Percentiles rank a stretch among this genome's conserved stretches.
These are phyloP conservation scores for Tylopilus felleus DNA, from an alignment of 768 basidiomycete species.

Conservation along the genomic window DNA sequence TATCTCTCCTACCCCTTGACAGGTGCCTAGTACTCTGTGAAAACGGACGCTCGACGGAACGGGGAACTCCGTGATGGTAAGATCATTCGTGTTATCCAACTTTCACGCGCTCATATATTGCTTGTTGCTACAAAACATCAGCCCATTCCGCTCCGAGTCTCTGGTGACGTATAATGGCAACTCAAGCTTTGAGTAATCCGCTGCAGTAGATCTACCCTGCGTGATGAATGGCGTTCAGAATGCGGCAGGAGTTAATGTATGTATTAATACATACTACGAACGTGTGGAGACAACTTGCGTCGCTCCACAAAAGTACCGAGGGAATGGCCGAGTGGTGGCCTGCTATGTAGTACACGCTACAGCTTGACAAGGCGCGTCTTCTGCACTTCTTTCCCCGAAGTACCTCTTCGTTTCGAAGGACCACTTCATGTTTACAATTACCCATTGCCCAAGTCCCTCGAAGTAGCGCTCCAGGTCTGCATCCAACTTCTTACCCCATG, in stretches of 20 bases:
- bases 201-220: constrained; percentile 8
- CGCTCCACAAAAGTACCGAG: background rate
- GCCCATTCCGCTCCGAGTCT: background rate
- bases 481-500: constrained; percentile 48
- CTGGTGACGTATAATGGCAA: background rate
- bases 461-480: constrained; percentile 50
- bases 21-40: constrained; percentile 13
- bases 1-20: constrained; percentile 10
- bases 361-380: constrained; percentile 38
- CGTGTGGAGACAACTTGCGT: background rate
- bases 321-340: background rate
- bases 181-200: constrained; percentile 12
- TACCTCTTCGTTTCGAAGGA: constrained; percentile 68
- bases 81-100: background rate
- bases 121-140: background rate
- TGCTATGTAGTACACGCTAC: background rate
- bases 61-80: constrained; percentile 13
- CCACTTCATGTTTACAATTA: constrained; percentile 65
- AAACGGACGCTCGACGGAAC: constrained; percentile 1
- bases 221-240: constrained; percentile 7
- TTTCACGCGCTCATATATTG: constrained; percentile 1
- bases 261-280: constrained; percentile 17
- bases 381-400: constrained; percentile 58
- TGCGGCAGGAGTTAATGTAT: constrained; percentile 6
- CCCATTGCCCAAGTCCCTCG: constrained; percentile 56